Percentiles rank a stretch among this genome's conserved stretches.
Conservation (phyloP, 768 basidiomycete species). For the Termitomyces sp. region DNA sequence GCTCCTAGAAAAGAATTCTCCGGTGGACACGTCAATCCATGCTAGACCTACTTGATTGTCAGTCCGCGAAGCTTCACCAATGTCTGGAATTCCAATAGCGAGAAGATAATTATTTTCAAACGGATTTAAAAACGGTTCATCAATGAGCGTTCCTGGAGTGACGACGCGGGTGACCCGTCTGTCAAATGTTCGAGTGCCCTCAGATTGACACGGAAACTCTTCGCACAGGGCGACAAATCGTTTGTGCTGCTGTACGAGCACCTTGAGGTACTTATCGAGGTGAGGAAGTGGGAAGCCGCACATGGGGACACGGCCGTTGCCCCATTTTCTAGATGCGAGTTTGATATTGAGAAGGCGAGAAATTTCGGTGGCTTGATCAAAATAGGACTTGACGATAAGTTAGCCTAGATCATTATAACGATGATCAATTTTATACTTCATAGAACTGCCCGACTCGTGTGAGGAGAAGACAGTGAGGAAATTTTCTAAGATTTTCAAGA, state of each 20-base stretch:
- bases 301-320: slow-evolving; percentile 66
- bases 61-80: background rate
- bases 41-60: slow-evolving; percentile 57
- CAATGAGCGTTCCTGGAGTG: slow-evolving; percentile 91
- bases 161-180: slow-evolving; percentile 82
- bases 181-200: slow-evolving; percentile 59
- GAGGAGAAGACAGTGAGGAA: slow-evolving; percentile 85
- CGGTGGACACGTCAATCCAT: slow-evolving; percentile 94
- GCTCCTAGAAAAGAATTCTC: slow-evolving; percentile 81
- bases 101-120: slow-evolving; percentile 90
- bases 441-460: slow-evolving; percentile 95
- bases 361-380: slow-evolving; percentile 82
- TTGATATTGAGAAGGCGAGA: slow-evolving; percentile 78
- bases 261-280: slow-evolving; percentile 82
- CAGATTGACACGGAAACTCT: slow-evolving; percentile 60
- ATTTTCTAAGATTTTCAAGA: slow-evolving; percentile 60
- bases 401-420: background rate
- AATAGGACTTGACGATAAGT: slow-evolving; percentile 70
- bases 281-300: slow-evolving; percentile 88
- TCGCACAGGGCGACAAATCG: slow-evolving; percentile 92
- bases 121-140: slow-evolving; percentile 82
- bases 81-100: slow-evolving; percentile 38
- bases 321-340: slow-evolving; percentile 72
- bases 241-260: slow-evolving; percentile 75
- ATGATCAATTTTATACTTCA: slow-evolving; percentile 49